Conservation (phyloP, 176 grass and related monocot genomes). For the Ananas comosus region DNA sequence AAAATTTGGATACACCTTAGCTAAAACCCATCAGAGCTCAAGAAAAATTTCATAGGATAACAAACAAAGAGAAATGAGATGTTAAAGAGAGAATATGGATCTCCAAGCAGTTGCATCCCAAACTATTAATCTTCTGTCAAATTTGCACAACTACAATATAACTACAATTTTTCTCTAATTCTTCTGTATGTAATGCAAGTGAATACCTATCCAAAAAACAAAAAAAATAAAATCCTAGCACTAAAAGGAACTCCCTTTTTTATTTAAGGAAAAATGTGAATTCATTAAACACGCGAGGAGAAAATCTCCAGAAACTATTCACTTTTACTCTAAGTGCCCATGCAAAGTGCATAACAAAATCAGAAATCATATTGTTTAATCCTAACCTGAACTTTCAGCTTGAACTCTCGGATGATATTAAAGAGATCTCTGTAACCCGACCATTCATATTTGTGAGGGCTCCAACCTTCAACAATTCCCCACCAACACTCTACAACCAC, state of each 20-base stretch:
- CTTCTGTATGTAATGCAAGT: not conserved
- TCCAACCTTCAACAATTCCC: slow-evolving; percentile 93
- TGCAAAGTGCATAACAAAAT: not conserved
- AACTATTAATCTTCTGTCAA: not conserved
- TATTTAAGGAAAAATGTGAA: not conserved
- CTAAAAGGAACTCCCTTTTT: not conserved
- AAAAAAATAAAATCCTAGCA: too few relatives aligned
- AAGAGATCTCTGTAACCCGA: slow-evolving; percentile 93
- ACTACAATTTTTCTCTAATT: not conserved
- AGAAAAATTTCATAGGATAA: too few relatives aligned
- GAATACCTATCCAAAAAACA: not conserved
- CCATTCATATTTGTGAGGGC: slow-evolving; percentile 79
- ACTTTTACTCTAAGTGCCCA: not conserved
- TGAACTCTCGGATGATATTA: slow-evolving; percentile 83
- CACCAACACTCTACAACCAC: slow-evolving; percentile 89
- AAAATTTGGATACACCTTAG: too few relatives aligned
- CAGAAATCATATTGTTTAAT: slow-evolving; percentile 1
- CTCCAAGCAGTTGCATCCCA: not conserved
- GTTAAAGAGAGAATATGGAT: too few relatives aligned
- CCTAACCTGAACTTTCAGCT: slow-evolving; percentile 82
- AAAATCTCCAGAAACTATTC: slow-evolving; percentile 1
- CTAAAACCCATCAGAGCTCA: too few relatives aligned
- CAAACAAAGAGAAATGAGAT: too few relatives aligned
- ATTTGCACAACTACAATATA: not conserved
- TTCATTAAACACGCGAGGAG: not conserved